Evolutionary conservation across 352 stramenopile genomes (phyloP).

Genomic region (Blastocystis sp.): DNA sequence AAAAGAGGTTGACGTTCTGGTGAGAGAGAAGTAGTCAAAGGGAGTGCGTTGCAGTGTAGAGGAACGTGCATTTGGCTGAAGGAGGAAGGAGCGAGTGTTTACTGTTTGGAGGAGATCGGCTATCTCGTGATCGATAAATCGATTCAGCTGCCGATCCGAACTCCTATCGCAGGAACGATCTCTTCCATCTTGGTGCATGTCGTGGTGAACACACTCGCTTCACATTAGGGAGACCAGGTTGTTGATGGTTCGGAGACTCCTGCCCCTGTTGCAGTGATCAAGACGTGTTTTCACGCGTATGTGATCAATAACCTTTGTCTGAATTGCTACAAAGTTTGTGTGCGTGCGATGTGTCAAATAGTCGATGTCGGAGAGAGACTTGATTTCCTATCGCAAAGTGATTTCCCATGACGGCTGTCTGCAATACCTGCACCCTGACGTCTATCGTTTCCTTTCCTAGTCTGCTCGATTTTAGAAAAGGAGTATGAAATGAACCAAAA

Average conservation of each 20-base stretch:
- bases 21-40: background rate
- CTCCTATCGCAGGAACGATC: slow-evolving; percentile 30
- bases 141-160: background rate
- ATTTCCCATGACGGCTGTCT: slow-evolving; percentile 32
- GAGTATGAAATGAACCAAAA: background rate
- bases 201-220: background rate
- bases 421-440: slow-evolving; percentile 36
- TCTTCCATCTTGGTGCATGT: background rate
- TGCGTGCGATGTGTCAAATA: background rate
- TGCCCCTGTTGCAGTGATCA: background rate
- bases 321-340: background rate
- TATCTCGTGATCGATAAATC: slow-evolving; percentile 1
- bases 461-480: background rate
- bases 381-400: background rate
- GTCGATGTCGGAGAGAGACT: background rate
- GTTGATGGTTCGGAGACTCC: slow-evolving; percentile 1
- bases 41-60: background rate
- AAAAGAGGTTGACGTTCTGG: background rate
- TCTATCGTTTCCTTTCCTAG: background rate
- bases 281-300: slow-evolving; percentile 2
- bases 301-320: slow-evolving; percentile 51
- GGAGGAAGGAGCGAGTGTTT: slow-evolving; percentile 8
- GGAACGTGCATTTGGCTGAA: slow-evolving; percentile 49
- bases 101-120: slow-evolving; percentile 35
- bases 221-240: slow-evolving; percentile 9